These are phyloP conservation scores for Kandelia obovata DNA, from an alignment of 345 rosid species.

Conservation along the genomic window DNA sequence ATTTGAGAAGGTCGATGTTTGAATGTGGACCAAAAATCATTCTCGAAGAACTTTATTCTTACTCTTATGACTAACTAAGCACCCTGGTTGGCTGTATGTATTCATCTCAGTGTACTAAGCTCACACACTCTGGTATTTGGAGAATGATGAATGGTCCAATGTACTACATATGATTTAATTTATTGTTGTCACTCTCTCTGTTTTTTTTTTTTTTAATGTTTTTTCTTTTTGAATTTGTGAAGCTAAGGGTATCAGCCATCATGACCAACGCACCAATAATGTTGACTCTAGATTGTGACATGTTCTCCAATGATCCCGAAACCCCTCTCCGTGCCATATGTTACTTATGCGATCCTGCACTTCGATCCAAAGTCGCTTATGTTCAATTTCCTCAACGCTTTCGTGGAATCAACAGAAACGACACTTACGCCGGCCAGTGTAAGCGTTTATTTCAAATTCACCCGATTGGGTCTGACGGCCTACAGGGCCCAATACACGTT, in stretches of 20 bases:
- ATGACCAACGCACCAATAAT: conserved; percentile 68
- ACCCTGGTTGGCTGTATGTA: too few relatives aligned
- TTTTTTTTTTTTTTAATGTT: background rate
- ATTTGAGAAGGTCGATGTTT: too few relatives aligned
- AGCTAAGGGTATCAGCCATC: conserved; percentile 69
- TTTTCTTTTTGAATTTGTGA: background rate
- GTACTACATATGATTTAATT: background rate
- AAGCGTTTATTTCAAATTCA: conserved; percentile 40
- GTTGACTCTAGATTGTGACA: conserved; percentile 77
- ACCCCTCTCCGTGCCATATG: conserved; percentile 50
- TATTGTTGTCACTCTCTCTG: background rate
- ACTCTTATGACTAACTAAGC: too few relatives aligned
- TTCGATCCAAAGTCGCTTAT: conserved; percentile 25
- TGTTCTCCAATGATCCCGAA: conserved; percentile 64
- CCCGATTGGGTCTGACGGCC: conserved; percentile 48
- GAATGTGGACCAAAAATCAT: too few relatives aligned
- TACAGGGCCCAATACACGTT: conserved; percentile 40
- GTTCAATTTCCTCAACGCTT: conserved; percentile 74
- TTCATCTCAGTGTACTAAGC: too few relatives aligned
- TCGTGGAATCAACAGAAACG: conserved; percentile 47
- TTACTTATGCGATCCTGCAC: conserved; percentile 42
- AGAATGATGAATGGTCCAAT: too few relatives aligned
- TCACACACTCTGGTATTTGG: too few relatives aligned
- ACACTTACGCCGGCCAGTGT: conserved; percentile 46
- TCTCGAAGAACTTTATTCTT: too few relatives aligned